Conservation (phyloP, 805 yeast genomes). For the Saccharomycopsis guyanensis region DNA sequence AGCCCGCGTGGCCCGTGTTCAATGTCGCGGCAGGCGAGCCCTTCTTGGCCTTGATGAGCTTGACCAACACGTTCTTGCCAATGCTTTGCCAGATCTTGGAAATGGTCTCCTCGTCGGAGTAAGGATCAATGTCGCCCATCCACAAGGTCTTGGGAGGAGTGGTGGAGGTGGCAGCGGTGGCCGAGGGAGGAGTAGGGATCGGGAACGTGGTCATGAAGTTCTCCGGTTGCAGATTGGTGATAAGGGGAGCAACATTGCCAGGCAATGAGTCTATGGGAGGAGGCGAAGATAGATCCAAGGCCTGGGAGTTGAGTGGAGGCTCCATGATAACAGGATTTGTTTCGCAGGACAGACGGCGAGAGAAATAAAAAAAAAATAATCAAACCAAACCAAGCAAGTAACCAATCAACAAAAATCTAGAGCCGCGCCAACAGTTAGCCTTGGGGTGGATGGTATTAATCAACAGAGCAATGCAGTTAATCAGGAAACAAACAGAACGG, state of each 20-base stretch:
- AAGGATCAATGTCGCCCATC: conserved; percentile 86
- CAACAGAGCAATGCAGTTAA: too few species aligned
- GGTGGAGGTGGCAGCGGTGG: conserved; percentile 38
- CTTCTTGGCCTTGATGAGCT: conserved; percentile 50
- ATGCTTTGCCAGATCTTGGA: conserved; percentile 53
- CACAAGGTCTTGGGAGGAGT: conserved; percentile 65
- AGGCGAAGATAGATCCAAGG: too few species aligned
- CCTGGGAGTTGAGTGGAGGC: too few species aligned
- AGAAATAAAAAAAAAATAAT: too few species aligned
- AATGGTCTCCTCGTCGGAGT: conserved; percentile 60
- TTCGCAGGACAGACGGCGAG: too few species aligned
- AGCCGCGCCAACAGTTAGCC: too few species aligned
- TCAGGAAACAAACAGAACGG: too few species aligned
- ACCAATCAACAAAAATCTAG: too few species aligned
- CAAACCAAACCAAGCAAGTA: too few species aligned
- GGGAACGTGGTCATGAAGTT: conserved; percentile 23
- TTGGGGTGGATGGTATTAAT: too few species aligned
- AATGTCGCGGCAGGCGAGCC: conserved; percentile 30
- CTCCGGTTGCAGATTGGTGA: conserved; percentile 27
- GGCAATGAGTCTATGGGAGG: conserved; percentile 1
- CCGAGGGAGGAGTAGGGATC: conserved; percentile 48
- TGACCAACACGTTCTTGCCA: conserved; percentile 52
- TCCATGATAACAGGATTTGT: too few species aligned
- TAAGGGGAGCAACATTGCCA: conserved; percentile 12
- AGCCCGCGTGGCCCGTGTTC: conserved; percentile 46